phyloP scores from a whole-genome alignment of 257 asterid species.

The Nicotiana knightiana region DNA sequence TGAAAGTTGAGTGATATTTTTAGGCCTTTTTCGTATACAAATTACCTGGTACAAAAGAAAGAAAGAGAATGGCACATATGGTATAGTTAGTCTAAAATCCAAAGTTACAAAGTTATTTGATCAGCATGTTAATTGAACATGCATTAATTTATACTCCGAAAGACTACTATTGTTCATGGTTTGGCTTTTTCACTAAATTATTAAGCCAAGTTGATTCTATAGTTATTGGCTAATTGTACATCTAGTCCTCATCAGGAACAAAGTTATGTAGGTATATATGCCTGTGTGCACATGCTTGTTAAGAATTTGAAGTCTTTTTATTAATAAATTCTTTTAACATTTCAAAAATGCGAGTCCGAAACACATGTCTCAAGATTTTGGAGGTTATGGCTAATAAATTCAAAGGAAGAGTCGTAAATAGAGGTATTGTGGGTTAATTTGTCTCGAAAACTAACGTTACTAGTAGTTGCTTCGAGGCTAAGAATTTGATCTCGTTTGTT shows the following conservation, averaged over 20 bases:
- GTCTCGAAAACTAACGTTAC: no score
- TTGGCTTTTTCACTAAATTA: not conserved
- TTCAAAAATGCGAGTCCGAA: no score
- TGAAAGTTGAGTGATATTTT: no score
- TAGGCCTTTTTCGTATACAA: no score
- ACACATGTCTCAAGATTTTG: no score
- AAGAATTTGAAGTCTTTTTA: not conserved
- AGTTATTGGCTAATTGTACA: not conserved
- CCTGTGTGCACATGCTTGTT: not conserved
- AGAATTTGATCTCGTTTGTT: no score
- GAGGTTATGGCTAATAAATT: no score
- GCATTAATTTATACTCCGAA: not conserved
- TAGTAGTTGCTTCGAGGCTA: no score
- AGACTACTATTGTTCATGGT: not conserved
- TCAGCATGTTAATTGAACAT: not conserved
- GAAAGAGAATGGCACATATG: no score
- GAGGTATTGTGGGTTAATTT: no score
- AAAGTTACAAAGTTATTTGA: not conserved
- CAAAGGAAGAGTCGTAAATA: no score
- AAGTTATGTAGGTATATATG: not conserved
- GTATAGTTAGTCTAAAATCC: not conserved
- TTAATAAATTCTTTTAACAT: not conserved
- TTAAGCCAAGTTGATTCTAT: not conserved
- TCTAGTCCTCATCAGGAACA: not conserved
- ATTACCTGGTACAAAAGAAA: no score